Evolutionary conservation across 495 filamentous ascomycete species (phyloP), one percentile per base, ranked within the genome.

Genomic region (Ramalina peruviana): DNA sequence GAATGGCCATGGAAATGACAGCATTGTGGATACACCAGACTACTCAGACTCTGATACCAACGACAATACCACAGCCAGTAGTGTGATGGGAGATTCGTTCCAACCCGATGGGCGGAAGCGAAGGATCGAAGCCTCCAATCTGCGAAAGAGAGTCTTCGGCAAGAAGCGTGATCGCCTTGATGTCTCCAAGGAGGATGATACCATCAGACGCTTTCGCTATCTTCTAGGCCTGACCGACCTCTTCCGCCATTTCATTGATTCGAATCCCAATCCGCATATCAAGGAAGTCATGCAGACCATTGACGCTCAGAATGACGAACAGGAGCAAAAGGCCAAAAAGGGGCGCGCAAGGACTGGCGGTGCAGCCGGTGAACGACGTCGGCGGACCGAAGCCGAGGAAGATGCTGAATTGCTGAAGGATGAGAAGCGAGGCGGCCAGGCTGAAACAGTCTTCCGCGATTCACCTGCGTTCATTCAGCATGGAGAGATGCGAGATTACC

Each of bases 221-320:
- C 81, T 99, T 1, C 76, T 99, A 6, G 93, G 93, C 23, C 71
- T 97, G 43, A 99, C 93, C 41, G 93, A 99, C 60, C 76, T 99
- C 19, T 99, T 99, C 72, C 85, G 93, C 53, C 93, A 99, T 66
- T 99, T 99, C 66, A 99, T 99, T 69, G 88, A 96, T 60, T 83
- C 88, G 17, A 99, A 94, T 60, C 92, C 88, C 2, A 86, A 96
- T 56, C 89, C 89, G 0, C 80, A 80, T 36, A 87, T 97, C 60
- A 83, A 90, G 57, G 83, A 90, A 40, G 85, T 96, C 48, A 88
- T 97, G 73, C 75, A 75, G 10, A 86, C 96, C 63, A 96, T 96
- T 58, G 89, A 96, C 62, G 80, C 82, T 21, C 87, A 94, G 62
- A 88, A 96, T 63, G 83, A 78, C 16, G 86, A 93, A 55, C 68